Evolutionary conservation across 768 basidiomycete species (phyloP), one percentile per base, ranked within the genome.

Genomic region (Leccinellum luteum): DNA sequence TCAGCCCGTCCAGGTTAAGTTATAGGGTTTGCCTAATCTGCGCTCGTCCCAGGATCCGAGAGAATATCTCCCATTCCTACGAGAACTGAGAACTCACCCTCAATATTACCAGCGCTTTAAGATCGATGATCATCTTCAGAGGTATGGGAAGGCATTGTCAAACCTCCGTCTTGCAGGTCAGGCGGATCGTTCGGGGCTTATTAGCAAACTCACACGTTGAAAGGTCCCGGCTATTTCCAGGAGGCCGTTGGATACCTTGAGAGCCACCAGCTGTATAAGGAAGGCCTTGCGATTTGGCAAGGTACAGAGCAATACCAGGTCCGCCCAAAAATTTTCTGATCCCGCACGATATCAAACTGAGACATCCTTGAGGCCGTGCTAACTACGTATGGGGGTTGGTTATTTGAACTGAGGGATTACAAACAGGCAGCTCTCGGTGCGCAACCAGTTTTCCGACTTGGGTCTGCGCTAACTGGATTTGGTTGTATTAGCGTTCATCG

Each of bases 21-120:
- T 50, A 38, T 6, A 10, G 10, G 27, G 47, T 53, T 52, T 58
- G 30, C 45, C 55, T 56, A 8, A 59, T 19, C 52, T 63, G 41
- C 30, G 19, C n/a, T 28, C 27, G 55, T 56, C 57, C 27, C 63
- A 98, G 96, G 97, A 99, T 72, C 97, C 97, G 6, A 81, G 94
- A 64, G 97, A 99, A 69, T 99, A 99, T 67, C 84, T 99, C 0
- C 97, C 97, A 0, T 98, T 99, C 85, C 80, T 99, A 31, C 85
- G 93, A 9, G 92, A 96, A 62, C 80, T 99, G 8, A 84, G 92
- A 19, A 81, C 87, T 0, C 60, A 72, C 28, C 89, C 93, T 47
- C 83, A 82, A 57, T 81, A 84, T 67, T 92, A 96, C 65, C 95
- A 98, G 63, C 77, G 85, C 47, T 97, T 92, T 77, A 83, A 83